These are phyloP conservation scores for Fusarium beomiforme DNA, from an alignment of 2,329 filamentous ascomycete genomes.

Conservation along the genomic window DNA sequence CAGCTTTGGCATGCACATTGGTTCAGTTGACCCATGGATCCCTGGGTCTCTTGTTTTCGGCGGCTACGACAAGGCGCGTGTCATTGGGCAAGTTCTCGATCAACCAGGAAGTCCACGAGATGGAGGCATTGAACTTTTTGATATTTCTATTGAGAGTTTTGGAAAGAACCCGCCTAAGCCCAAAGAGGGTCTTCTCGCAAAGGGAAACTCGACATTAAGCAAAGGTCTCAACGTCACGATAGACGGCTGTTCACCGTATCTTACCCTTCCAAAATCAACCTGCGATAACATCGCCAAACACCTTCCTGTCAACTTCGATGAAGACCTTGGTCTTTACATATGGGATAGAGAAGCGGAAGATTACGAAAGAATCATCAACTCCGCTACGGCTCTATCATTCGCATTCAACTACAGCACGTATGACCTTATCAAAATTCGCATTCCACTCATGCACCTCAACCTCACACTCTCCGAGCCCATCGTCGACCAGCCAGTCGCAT, in stretches of 20 bases:
- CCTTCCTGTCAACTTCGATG: neutral
- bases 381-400: neutral
- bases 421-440: neutral
- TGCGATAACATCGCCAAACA: neutral
- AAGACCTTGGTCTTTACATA: neutral
- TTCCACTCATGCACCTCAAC: constrained; percentile 12
- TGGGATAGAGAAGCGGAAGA: neutral
- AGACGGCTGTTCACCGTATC: constrained; percentile 3
- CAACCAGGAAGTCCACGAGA: neutral
- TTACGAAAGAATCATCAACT: neutral
- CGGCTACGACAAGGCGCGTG: constrained; percentile 3
- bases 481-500: neutral
- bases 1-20: constrained; percentile 10
- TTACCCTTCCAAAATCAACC: constrained; percentile 2
- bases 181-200: neutral
- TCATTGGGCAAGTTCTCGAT: neutral
- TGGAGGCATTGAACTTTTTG: neutral
- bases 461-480: neutral
- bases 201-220: neutral
- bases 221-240: neutral
- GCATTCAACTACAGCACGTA: neutral
- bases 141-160: neutral
- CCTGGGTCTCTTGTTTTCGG: constrained; percentile 1
- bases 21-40: neutral
- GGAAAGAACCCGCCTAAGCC: neutral